A percentile compares a stretch with the other conserved stretches of the same genome.
Evolutionary conservation across 2,329 filamentous ascomycete genomes (phyloP).

Genomic region (Claviceps purpurea): DNA sequence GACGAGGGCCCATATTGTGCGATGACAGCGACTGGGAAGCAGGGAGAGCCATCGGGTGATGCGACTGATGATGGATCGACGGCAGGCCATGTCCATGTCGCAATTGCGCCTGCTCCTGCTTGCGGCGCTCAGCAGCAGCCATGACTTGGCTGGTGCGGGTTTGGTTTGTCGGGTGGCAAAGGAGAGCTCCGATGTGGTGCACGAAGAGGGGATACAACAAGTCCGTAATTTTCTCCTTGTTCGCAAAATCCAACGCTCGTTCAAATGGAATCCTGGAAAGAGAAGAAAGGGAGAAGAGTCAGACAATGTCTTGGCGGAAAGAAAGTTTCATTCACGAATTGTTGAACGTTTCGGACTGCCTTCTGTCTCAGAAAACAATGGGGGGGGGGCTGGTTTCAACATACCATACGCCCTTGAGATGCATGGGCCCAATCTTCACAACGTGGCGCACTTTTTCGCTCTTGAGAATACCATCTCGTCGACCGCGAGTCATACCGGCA

Average conservation of each 20-base stretch:
- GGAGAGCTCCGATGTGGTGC: constrained; percentile 84
- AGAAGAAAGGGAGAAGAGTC: background rate
- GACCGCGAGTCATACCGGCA: constrained; percentile 92
- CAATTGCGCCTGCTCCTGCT: constrained; percentile 55
- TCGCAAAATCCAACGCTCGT: constrained; percentile 92
- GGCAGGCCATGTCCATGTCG: constrained; percentile 46
- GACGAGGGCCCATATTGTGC: constrained; percentile 57
- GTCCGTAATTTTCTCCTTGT: constrained; percentile 99
- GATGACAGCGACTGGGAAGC: constrained; percentile 44
- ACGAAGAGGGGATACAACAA: constrained; percentile 91
- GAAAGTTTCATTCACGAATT: background rate
- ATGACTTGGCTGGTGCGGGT: constrained; percentile 73
- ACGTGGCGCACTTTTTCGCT: constrained; percentile 95
- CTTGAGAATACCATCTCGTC: constrained; percentile 91
- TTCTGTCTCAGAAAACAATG: constrained; percentile 9
- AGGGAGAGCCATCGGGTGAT: constrained; percentile 50
- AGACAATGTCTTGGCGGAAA: constrained; percentile 13
- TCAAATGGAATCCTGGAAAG: constrained; percentile 82
- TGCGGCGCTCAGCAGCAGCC: constrained; percentile 68
- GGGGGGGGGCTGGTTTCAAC: constrained; percentile 20
- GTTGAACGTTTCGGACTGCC: background rate
- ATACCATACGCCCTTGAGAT: constrained; percentile 93
- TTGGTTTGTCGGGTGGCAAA: constrained; percentile 89
- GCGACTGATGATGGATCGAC: constrained; percentile 52
- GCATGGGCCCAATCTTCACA: constrained; percentile 98